Evolutionary conservation across 2,329 filamentous ascomycete genomes (phyloP).

Genomic region (Alternaria gansuensis): DNA sequence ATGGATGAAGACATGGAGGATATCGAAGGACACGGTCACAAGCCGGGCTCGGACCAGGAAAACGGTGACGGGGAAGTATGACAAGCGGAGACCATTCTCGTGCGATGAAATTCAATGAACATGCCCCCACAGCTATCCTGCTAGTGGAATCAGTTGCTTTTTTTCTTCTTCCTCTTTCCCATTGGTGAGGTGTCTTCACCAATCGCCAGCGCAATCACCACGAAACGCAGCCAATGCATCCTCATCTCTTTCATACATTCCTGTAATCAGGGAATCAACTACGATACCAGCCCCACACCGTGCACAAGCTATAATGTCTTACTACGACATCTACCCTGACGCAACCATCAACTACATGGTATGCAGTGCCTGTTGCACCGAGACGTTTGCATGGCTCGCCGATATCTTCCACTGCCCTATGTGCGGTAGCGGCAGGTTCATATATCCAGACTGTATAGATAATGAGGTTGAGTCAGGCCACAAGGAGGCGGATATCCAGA

Average conservation of each 20-base stretch:
- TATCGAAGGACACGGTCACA: slow-evolving; percentile 26
- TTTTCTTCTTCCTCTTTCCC: too few relatives aligned
- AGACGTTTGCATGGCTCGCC: slow-evolving; percentile 26
- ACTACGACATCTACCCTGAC: slow-evolving; percentile 16
- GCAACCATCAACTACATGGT: slow-evolving; percentile 15
- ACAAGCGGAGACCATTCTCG: background rate
- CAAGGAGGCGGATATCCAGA: background rate
- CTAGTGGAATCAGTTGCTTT: background rate
- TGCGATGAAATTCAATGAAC: background rate
- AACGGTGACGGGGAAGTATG: slow-evolving; percentile 2
- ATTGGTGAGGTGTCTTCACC: background rate
- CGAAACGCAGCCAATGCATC: background rate
- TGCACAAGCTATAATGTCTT: slow-evolving; percentile 13
- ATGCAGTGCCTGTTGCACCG: slow-evolving; percentile 19
- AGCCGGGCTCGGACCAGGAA: slow-evolving; percentile 22
- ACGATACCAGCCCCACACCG: background rate
- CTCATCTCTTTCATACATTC: background rate
- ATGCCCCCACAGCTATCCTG: background rate
- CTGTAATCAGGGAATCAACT: background rate
- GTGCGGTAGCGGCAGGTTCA: slow-evolving; percentile 14
- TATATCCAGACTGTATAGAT: background rate
- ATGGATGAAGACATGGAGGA: slow-evolving; percentile 66
- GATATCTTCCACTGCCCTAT: slow-evolving; percentile 21
- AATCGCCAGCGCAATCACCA: background rate
- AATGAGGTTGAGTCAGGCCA: background rate